A percentile compares a stretch with the other conserved stretches of the same genome.
These are phyloP conservation scores for Leccinum boreale DNA, from an alignment of 768 basidiomycete species.

Conservation along the genomic window DNA sequence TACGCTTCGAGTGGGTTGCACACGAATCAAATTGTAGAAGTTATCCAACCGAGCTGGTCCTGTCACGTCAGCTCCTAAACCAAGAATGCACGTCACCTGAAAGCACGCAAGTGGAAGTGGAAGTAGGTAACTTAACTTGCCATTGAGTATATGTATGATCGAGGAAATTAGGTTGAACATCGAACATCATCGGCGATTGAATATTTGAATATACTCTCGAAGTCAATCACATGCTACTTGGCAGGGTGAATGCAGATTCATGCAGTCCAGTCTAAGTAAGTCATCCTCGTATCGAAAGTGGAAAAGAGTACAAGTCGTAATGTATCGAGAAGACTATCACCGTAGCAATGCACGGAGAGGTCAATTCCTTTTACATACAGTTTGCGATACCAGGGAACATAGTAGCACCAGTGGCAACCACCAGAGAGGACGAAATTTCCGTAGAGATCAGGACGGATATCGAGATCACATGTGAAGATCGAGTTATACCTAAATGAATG, in stretches of 20 bases:
- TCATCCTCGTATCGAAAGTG: neutral
- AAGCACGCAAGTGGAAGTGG: no score
- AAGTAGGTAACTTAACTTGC: no score
- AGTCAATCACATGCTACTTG: neutral
- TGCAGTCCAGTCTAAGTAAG: neutral
- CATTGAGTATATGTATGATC: no score
- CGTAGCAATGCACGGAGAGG: constrained; percentile 37
- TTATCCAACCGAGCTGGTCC: neutral
- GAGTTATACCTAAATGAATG: constrained; percentile 47
- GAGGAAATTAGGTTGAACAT: neutral
- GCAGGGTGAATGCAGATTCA: neutral
- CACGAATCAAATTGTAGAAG: no score
- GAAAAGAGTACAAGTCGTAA: constrained; percentile 18
- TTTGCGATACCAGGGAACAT: constrained; percentile 98
- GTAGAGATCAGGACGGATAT: constrained; percentile 40
- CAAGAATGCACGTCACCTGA: neutral
- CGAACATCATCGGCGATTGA: neutral
- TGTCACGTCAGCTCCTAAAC: neutral
- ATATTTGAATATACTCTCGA: neutral
- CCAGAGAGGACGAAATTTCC: constrained; percentile 54
- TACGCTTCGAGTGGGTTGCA: neutral
- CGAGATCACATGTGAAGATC: constrained; percentile 66
- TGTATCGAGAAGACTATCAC: constrained; percentile 13
- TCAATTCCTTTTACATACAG: constrained; percentile 94
- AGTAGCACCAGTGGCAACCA: constrained; percentile 56